Evolutionary conservation across 1,284 basidiomycete genomes (phyloP).

Genomic region (Cutaneotrichosporon sp.): DNA sequence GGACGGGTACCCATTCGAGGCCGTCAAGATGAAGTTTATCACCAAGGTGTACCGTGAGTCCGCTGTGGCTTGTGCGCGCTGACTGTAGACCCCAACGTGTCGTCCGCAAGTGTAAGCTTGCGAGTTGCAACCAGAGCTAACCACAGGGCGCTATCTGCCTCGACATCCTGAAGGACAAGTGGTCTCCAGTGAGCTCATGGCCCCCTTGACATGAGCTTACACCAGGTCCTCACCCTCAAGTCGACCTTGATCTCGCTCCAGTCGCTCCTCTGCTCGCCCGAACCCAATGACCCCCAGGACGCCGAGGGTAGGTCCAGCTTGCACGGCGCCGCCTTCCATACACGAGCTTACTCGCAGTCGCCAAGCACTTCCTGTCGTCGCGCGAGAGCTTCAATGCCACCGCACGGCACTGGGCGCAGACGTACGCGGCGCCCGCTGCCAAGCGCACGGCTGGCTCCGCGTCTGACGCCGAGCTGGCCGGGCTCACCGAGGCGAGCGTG

Average conservation of each 20-base stretch:
- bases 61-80: conserved; percentile 5
- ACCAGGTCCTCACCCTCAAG: conserved; percentile 82
- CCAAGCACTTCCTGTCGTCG: conserved; percentile 92
- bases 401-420: conserved; percentile 89
- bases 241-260: conserved; percentile 96
- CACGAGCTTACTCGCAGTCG: conserved; percentile 59
- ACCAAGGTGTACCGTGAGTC: conserved; percentile 86
- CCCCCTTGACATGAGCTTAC: too few relatives aligned
- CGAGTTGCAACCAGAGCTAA: conserved; percentile 2
- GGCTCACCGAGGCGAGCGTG: conserved; percentile 56
- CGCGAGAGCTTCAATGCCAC: conserved; percentile 86
- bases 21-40: conserved; percentile 97
- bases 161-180: conserved; percentile 84
- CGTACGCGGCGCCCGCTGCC: conserved; percentile 69
- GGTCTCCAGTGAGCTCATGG: conserved; percentile 60
- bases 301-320: conserved; percentile 66
- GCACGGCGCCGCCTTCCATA: too few relatives aligned
- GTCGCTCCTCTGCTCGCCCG: conserved; percentile 91
- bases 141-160: conserved; percentile 54
- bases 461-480: conserved; percentile 54
- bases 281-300: conserved; percentile 96
- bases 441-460: conserved; percentile 26
- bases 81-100: conserved; percentile 73
- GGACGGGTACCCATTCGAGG: conserved; percentile 92
- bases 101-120: conserved; percentile 75